Base-by-base conservation (phyloP, 2,329 filamentous ascomycete genomes). In the Xylaria sp. region DNA sequence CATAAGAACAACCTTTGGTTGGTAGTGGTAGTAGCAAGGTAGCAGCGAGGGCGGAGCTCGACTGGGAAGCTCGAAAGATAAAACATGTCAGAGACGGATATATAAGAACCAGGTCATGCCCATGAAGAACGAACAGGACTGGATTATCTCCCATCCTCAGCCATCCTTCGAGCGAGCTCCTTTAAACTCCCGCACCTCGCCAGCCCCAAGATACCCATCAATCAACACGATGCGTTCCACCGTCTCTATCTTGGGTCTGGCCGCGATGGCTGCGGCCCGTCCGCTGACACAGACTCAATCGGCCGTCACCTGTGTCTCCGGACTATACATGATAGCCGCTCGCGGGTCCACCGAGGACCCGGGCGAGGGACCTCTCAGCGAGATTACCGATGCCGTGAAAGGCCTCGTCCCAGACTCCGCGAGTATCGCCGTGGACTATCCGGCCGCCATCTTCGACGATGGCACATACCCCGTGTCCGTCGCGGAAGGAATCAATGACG, bases 281-380 rank as follows among this genome's bases (percentile, higher is more conserved):
- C 65, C 68, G 2, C 13, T 70, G 31, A 36, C 25, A 13, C 36
- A 39, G 49, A 20, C 31, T 36, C 54, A 64, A 33, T 43, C 66
- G 3, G 64, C 59, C 4, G 55, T 70, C 15, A 70, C 70, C 33
- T 72, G 70, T 41, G 64, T 64, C 43, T 67, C 65, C 15, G 70
- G 70, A 8, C 23, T 72, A 10, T 72, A 72, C 66, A 70, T 72
- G 55, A 64, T 72, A 18, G 70, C 65, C 9, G 70, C 70, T 23
- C 70, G 70, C 23, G 70, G 70, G 43, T 72, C 70, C 1, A 43
- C 36, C 3, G 68, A 72, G 20, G 62, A 57, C 12, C 62, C 65
- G 0, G 70, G 70, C 15, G 70, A 72, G 52, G 70, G 70, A 18
- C 46, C 55, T 15, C 25, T 72, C 1, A 52, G 31, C 28, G 10